phyloP scores from a whole-genome alignment of 345 rosid species.

The Camelina laxa region DNA sequence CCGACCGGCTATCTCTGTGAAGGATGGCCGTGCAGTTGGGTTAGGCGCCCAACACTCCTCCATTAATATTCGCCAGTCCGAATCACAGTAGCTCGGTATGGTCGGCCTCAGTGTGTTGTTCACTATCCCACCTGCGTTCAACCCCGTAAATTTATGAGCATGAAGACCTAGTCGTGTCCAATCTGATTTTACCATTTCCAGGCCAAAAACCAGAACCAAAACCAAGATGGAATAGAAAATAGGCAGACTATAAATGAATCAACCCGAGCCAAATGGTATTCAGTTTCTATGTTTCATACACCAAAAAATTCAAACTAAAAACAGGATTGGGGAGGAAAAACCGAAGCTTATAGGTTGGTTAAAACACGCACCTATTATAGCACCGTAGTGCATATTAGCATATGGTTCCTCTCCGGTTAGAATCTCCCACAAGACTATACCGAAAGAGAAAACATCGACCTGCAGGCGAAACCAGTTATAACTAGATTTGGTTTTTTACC shows the following conservation, averaged over 20 bases:
- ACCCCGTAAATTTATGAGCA: neutral
- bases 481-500: conserved; percentile 6
- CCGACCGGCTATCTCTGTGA: conserved; percentile 74
- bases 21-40: conserved; percentile 70
- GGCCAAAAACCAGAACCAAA: neutral
- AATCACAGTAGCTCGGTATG: conserved; percentile 69
- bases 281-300: neutral
- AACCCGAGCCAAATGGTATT: neutral
- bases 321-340: neutral
- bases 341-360: neutral
- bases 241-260: neutral
- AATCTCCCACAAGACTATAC: conserved; percentile 89
- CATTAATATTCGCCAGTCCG: conserved; percentile 75
- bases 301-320: neutral
- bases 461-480: conserved; percentile 34
- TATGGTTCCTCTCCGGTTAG: conserved; percentile 90
- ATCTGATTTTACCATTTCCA: neutral
- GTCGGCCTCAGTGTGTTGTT: conserved; percentile 82
- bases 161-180: conserved; percentile 8
- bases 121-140: conserved; percentile 78
- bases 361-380: conserved; percentile 67
- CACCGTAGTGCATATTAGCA: conserved; percentile 85
- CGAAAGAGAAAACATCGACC: conserved; percentile 92
- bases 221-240: neutral
- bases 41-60: conserved; percentile 89